These are phyloP conservation scores for Ustilago bromivora DNA, from an alignment of 1,284 basidiomycete genomes.

Conservation along the genomic window DNA sequence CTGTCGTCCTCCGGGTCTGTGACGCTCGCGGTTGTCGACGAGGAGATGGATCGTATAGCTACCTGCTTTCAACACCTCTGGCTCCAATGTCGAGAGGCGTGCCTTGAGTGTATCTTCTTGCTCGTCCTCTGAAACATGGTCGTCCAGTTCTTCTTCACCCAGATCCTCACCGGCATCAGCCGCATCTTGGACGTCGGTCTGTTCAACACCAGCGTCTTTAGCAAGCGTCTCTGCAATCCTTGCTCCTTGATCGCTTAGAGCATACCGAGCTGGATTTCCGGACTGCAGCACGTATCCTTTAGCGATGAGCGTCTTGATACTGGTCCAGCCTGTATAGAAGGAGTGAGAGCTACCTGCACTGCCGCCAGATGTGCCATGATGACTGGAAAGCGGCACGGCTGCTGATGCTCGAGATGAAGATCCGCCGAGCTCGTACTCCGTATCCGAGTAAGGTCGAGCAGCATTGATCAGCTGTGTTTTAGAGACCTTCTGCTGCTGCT, in stretches of 20 bases:
- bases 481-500: conserved; percentile 32
- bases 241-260: conserved; percentile 62
- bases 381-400: conserved; percentile 34
- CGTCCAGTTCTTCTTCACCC: conserved; percentile 9
- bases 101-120: conserved; percentile 15
- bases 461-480: conserved; percentile 64
- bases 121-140: conserved; percentile 33
- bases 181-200: not conserved
- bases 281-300: conserved; percentile 64
- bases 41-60: conserved; percentile 74
- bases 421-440: conserved; percentile 55
- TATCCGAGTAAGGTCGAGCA: conserved; percentile 62
- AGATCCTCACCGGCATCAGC: not conserved
- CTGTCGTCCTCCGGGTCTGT: conserved; percentile 41
- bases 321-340: conserved; percentile 66
- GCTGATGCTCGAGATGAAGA: conserved; percentile 39
- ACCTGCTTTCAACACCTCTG: conserved; percentile 71
- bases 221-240: conserved; percentile 51
- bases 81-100: conserved; percentile 42
- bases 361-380: conserved; percentile 15
- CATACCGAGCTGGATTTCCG: conserved; percentile 65
- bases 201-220: conserved; percentile 37
- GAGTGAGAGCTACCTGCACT: conserved; percentile 29
- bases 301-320: conserved; percentile 67
- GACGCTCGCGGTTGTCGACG: conserved; percentile 73